Conservation (phyloP, 1,284 basidiomycete genomes). For the Cutaneotrichosporon curvatum region DNA sequence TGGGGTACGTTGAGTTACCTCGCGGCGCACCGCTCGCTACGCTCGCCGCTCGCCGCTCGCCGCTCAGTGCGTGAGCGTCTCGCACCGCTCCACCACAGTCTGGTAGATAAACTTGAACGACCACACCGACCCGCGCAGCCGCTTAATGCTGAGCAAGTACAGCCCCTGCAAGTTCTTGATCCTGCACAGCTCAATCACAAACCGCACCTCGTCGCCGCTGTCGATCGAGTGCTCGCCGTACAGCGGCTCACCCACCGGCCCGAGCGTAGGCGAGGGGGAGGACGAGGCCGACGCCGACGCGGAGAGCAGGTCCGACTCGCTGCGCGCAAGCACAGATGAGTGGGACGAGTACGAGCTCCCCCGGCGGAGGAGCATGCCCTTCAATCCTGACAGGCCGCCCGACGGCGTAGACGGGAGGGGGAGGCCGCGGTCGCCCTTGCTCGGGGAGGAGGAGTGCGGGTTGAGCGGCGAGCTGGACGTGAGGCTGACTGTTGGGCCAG, state of each 20-base stretch:
- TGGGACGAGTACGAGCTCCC: conserved; percentile 71
- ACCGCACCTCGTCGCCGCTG: conserved; percentile 84
- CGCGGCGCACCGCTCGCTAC: too few species aligned
- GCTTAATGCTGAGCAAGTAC: conserved; percentile 79
- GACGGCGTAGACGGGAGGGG: conserved; percentile 65
- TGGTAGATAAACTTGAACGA: conserved; percentile 93
- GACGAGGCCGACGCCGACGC: conserved; percentile 34
- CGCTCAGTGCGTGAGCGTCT: conserved; percentile 32
- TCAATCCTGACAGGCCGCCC: conserved; percentile 61
- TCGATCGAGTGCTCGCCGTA: conserved; percentile 74
- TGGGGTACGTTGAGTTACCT: too few species aligned
- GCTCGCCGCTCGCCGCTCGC: too few species aligned
- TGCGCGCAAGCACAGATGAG: conserved; percentile 23
- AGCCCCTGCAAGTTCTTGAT: conserved; percentile 80
- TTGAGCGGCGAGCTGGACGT: conserved; percentile 46
- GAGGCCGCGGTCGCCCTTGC: conserved; percentile 56
- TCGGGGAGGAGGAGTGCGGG: conserved; percentile 66
- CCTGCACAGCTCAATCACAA: conserved; percentile 81
- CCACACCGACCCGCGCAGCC: conserved; percentile 83
- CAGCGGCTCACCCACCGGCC: conserved; percentile 51
- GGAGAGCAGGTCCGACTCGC: conserved; percentile 40
- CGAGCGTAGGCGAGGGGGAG: conserved; percentile 8
- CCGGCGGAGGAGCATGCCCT: conserved; percentile 74
- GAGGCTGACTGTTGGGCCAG: conserved; percentile 42
- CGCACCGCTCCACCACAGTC: conserved; percentile 61